Conservation (phyloP, 306 rosid species). For the Luffa acutangula region DNA sequence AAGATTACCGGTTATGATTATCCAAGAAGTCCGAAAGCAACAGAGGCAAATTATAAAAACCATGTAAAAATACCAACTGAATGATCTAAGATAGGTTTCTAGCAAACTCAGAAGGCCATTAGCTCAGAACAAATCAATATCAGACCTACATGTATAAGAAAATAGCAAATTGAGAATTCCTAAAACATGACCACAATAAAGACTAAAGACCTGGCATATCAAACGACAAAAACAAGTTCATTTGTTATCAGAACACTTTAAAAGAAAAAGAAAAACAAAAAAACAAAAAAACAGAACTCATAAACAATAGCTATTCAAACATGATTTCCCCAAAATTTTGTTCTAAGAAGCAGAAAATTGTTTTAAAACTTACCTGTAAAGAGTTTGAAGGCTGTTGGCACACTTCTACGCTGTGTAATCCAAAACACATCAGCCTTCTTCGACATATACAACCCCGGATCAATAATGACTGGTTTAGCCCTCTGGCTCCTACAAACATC, state of each 20-base stretch:
- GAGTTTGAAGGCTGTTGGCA: conserved; percentile 95
- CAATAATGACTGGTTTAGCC: conserved; percentile 81
- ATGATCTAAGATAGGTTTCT: neutral
- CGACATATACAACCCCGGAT: conserved; percentile 87
- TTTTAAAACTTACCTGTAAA: conserved; percentile 51
- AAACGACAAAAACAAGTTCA: neutral
- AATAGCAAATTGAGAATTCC: neutral
- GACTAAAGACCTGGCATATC: neutral
- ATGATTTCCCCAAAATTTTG: neutral
- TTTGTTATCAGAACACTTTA: neutral
- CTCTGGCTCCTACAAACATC: conserved; percentile 47
- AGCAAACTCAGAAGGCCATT: neutral
- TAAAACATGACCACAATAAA: neutral
- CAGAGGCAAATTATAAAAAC: neutral
- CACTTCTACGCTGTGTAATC: conserved; percentile 88
- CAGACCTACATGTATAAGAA: neutral
- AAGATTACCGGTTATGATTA: neutral
- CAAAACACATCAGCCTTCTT: conserved; percentile 91
- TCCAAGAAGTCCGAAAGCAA: neutral
- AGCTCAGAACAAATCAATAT: neutral
- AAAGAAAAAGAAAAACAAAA: neutral
- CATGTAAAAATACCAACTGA: neutral
- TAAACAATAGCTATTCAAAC: neutral
- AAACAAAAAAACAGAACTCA: neutral
- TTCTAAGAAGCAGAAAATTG: neutral